A percentile compares a stretch with the other conserved stretches of the same genome.
phyloP scores from a whole-genome alignment of 352 stramenopile genomes.

The Globisporangium solare region DNA sequence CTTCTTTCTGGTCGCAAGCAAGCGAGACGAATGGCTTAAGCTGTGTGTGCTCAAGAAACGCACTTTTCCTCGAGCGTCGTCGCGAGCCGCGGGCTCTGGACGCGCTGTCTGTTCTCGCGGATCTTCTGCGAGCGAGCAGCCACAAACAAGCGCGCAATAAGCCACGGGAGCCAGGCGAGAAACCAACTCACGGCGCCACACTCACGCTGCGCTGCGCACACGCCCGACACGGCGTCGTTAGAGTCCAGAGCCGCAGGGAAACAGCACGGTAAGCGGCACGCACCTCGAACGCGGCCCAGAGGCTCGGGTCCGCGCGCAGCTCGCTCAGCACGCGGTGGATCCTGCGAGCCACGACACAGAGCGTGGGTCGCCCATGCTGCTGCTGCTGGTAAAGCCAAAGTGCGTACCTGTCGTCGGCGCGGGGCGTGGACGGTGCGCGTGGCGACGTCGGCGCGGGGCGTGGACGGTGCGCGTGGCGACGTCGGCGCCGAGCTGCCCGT shows the following conservation, averaged over 20 bases:
- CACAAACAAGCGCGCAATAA: too few relatives aligned
- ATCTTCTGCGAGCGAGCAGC: slow-evolving; percentile 59
- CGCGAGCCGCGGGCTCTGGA: slow-evolving; percentile 19
- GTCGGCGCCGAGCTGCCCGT: neutral
- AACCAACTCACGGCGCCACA: too few relatives aligned
- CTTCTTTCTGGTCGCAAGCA: slow-evolving; percentile 47
- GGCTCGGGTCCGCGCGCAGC: slow-evolving; percentile 44
- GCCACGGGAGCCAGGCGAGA: too few relatives aligned
- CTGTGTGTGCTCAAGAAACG: neutral
- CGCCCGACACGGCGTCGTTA: too few relatives aligned
- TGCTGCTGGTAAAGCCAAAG: too few relatives aligned
- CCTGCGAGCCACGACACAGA: slow-evolving; percentile 17
- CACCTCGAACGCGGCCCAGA: slow-evolving; percentile 57
- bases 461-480: slow-evolving; percentile 15
- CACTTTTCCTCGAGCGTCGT: slow-evolving; percentile 28
- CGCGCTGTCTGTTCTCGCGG: slow-evolving; percentile 49
- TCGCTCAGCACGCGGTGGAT: slow-evolving; percentile 53
- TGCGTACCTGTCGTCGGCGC: slow-evolving; percentile 25
- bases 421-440: slow-evolving; percentile 11
- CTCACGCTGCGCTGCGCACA: too few relatives aligned
- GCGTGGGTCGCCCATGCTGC: neutral
- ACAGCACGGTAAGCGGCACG: too few relatives aligned
- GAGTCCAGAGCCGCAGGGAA: too few relatives aligned
- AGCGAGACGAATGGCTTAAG: too few relatives aligned
- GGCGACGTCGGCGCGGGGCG: slow-evolving; percentile 16